These are phyloP conservation scores for Exserohilum turcica DNA, from an alignment of 2,329 filamentous ascomycete genomes.

Conservation along the genomic window DNA sequence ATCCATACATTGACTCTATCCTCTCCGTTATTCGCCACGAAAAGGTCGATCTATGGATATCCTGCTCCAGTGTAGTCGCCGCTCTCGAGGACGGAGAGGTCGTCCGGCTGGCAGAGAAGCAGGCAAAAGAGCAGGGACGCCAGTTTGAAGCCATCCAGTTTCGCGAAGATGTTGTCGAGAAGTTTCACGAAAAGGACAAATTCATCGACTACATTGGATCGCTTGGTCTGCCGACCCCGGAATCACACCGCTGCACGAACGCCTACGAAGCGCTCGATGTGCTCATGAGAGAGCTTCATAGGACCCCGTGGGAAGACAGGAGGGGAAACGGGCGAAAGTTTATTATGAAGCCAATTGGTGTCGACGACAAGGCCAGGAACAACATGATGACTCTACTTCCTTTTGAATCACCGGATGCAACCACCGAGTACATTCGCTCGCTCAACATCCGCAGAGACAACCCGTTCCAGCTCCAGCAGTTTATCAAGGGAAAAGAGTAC, in stretches of 20 bases:
- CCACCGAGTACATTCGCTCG: slow-evolving; percentile 59
- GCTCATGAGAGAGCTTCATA: slow-evolving; percentile 45
- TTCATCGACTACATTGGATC: slow-evolving; percentile 65
- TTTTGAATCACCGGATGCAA: slow-evolving; percentile 57
- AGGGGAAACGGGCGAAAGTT: slow-evolving; percentile 54
- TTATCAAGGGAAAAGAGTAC: slow-evolving; percentile 66
- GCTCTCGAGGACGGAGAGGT: slow-evolving; percentile 70
- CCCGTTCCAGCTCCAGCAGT: slow-evolving; percentile 73
- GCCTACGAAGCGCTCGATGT: slow-evolving; percentile 59
- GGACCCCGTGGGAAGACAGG: slow-evolving; percentile 14
- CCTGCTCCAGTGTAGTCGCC: slow-evolving; percentile 70
- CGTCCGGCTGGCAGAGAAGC: slow-evolving; percentile 56
- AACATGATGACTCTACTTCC: slow-evolving; percentile 69
- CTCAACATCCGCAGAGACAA: slow-evolving; percentile 60
- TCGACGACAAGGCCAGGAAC: slow-evolving; percentile 64
- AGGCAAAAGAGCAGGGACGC: slow-evolving; percentile 55
- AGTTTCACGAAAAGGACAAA: slow-evolving; percentile 66
- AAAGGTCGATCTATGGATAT: slow-evolving; percentile 72
- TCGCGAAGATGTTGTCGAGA: slow-evolving; percentile 59
- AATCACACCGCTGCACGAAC: slow-evolving; percentile 59
- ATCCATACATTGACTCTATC: slow-evolving; percentile 62
- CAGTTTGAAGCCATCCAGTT: slow-evolving; percentile 69
- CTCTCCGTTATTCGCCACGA: slow-evolving; percentile 65
- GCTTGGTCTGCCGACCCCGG: slow-evolving; percentile 49
- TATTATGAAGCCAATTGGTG: slow-evolving; percentile 69